Evolutionary conservation across 805 yeast genomes (phyloP).

Genomic region (Teunomyces kruisii): DNA sequence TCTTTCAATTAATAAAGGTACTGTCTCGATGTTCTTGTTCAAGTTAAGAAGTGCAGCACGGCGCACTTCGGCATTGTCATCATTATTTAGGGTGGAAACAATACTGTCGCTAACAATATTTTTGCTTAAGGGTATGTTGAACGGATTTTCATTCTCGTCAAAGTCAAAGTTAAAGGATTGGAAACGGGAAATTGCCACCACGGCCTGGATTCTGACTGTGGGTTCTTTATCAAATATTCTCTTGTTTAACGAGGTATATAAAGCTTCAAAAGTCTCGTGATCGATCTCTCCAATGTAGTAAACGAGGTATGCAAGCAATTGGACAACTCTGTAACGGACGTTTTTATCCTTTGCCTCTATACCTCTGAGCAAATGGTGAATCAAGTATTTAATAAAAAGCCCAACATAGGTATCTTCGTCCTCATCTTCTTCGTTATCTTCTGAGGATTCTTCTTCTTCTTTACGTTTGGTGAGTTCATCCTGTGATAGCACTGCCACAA

Average conservation of each 20-base stretch:
- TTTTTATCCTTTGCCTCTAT: slow-evolving; percentile 70
- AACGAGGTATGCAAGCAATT: slow-evolving; percentile 68
- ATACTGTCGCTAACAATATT: slow-evolving; percentile 9
- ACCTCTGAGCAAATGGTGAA: slow-evolving; percentile 73
- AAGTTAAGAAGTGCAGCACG: slow-evolving; percentile 78
- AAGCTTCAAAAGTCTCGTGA: slow-evolving; percentile 62
- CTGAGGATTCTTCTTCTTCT: slow-evolving; percentile 17
- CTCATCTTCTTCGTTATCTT: slow-evolving; percentile 38
- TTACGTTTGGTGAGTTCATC: slow-evolving; percentile 25
- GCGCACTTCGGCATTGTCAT: slow-evolving; percentile 85
- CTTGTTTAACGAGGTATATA: slow-evolving; percentile 59
- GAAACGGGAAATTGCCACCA: slow-evolving; percentile 73
- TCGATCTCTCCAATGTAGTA: slow-evolving; percentile 74
- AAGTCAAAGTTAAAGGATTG: slow-evolving; percentile 48
- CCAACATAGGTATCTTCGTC: slow-evolving; percentile 40
- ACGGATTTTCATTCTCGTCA: slow-evolving; percentile 29
- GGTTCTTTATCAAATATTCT: slow-evolving; percentile 77
- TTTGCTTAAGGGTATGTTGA: slow-evolving; percentile 11
- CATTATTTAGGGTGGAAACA: slow-evolving; percentile 58
- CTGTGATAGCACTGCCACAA: slow-evolving; percentile 48
- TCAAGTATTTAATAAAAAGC: slow-evolving; percentile 57
- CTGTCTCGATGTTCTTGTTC: slow-evolving; percentile 51
- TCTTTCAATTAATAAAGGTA: slow-evolving; percentile 66
- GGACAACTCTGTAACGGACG: slow-evolving; percentile 80
- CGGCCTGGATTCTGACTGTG: slow-evolving; percentile 78